phyloP scores from a whole-genome alignment of 257 asterid species.

The Salvia splendens region DNA sequence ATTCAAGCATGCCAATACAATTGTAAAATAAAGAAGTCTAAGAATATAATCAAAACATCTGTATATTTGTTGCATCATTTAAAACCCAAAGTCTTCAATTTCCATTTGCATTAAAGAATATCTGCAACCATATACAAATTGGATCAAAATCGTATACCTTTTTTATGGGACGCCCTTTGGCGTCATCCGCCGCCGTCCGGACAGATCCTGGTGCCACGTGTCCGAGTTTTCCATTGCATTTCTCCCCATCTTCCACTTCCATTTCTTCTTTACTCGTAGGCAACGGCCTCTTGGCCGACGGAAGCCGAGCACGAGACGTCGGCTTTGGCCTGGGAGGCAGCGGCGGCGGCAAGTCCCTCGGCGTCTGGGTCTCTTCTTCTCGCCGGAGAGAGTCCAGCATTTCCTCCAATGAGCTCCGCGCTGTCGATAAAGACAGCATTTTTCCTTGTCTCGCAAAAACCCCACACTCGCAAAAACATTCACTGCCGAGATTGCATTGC shows the following conservation, averaged over 20 bases:
- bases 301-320: constrained; percentile 62
- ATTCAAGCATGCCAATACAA: constrained; percentile 24
- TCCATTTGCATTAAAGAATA: neutral
- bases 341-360: constrained; percentile 75
- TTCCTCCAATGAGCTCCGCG: constrained; percentile 85
- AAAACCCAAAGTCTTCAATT: constrained; percentile 2
- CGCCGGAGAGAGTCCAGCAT: constrained; percentile 84
- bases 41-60: constrained; percentile 12
- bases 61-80: neutral
- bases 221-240: constrained; percentile 36
- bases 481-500: constrained; percentile 14
- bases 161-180: constrained; percentile 53
- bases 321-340: constrained; percentile 81
- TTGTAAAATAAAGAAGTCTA: constrained; percentile 25
- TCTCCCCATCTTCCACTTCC: constrained; percentile 41
- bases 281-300: constrained; percentile 59
- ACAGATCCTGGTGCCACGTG: constrained; percentile 32
- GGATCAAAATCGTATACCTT: constrained; percentile 52
- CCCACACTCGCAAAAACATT: constrained; percentile 21
- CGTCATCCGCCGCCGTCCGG: constrained; percentile 54
- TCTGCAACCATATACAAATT: constrained; percentile 10
- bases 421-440: constrained; percentile 60
- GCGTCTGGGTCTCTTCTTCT: constrained; percentile 54
- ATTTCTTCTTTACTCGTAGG: constrained; percentile 43
- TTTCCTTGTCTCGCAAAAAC: constrained; percentile 27